These are phyloP conservation scores for Macadamia tetraphylla DNA, from an alignment of 164 flowering plant genomes.

Conservation along the genomic window DNA sequence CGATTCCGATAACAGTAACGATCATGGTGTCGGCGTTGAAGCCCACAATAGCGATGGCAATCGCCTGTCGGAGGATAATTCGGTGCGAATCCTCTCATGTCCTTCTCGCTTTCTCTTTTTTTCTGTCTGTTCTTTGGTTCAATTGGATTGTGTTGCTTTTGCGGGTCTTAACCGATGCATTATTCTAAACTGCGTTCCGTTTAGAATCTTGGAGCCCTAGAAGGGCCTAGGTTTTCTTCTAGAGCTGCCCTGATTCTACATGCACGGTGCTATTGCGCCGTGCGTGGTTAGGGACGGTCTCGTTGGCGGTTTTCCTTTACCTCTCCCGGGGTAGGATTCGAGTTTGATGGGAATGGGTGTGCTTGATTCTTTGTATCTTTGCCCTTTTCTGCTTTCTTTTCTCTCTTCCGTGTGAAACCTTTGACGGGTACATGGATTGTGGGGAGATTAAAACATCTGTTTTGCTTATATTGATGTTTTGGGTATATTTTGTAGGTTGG, in stretches of 20 bases:
- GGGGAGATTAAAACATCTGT: not conserved
- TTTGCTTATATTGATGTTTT: too few species aligned
- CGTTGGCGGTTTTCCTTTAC: not conserved
- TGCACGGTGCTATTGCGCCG: too few species aligned
- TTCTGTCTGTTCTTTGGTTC: too few species aligned
- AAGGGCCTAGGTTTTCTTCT: too few species aligned
- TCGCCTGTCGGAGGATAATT: slow-evolving; percentile 1
- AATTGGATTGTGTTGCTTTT: not conserved
- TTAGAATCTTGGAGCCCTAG: too few species aligned
- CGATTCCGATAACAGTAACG: slow-evolving; percentile 5
- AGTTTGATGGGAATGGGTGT: not conserved
- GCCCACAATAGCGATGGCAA: not conserved
- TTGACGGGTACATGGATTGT: not conserved
- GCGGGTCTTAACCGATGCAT: too few species aligned
- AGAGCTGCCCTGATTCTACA: too few species aligned
- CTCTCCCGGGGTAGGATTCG: not conserved
- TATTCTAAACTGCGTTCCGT: too few species aligned
- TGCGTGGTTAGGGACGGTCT: not conserved
- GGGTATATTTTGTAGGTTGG: too few species aligned
- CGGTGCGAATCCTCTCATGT: not conserved
- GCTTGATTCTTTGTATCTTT: too few species aligned
- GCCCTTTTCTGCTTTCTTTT: not conserved
- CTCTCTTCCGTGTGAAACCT: not conserved
- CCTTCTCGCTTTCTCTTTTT: not conserved
- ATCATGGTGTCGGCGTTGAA: slow-evolving; percentile 4